Conservation (phyloP, 306 rosid genomes). For the Fragaria vesca region DNA sequence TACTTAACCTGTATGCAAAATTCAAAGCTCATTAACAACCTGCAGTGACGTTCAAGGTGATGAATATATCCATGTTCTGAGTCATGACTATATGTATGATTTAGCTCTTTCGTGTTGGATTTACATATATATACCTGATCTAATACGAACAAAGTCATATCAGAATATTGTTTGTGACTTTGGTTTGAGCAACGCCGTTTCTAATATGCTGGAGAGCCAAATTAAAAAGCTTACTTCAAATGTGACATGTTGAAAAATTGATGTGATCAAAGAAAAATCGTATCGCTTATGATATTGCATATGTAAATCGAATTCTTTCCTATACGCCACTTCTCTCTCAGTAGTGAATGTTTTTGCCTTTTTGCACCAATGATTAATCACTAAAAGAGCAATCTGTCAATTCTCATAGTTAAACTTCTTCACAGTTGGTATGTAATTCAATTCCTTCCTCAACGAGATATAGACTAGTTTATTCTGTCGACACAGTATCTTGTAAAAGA, state of each 20-base stretch:
- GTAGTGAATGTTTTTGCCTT: slow-evolving; percentile 1
- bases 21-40: no score
- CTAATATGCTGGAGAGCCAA: not conserved
- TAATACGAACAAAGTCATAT: not conserved
- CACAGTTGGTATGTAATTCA: slow-evolving; percentile 8
- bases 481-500: not conserved
- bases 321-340: not conserved
- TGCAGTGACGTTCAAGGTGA: no score
- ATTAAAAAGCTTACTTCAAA: not conserved
- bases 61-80: not conserved
- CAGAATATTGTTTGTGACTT: not conserved
- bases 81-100: not conserved
- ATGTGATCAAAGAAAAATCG: not conserved
- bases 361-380: slow-evolving; percentile 16
- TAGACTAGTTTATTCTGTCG: not conserved
- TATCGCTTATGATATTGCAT: not conserved
- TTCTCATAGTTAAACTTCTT: not conserved
- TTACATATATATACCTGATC: not conserved
- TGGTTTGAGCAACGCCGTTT: not conserved
- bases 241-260: not conserved
- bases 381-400: not conserved
- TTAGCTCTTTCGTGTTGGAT: not conserved
- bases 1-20: no score
- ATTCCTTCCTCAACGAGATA: slow-evolving; percentile 16
- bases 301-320: not conserved